phyloP scores from a whole-genome alignment of 495 filamentous ascomycete genomes.

The Neurospora africana region DNA sequence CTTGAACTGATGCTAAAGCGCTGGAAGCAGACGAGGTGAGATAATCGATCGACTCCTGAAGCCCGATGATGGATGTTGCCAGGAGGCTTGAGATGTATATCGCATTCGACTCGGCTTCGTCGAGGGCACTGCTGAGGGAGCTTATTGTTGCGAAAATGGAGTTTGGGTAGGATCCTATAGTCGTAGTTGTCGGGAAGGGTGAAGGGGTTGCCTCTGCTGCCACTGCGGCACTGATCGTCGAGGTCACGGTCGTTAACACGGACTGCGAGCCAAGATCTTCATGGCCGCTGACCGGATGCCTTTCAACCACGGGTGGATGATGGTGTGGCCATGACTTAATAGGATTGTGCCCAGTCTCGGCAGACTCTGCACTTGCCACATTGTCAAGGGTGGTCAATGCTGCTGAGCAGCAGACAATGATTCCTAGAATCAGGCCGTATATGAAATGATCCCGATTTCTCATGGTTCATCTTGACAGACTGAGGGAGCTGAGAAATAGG shows the following conservation, averaged over 20 bases:
- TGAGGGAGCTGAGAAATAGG: neutral
- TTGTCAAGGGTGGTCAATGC: neutral
- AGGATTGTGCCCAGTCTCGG: neutral
- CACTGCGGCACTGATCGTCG: neutral
- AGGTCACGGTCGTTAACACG: neutral
- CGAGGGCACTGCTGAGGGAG: constrained; percentile 12
- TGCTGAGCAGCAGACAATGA: neutral
- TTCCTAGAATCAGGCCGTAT: neutral
- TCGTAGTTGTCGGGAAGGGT: neutral
- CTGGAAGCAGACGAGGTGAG: constrained; percentile 10
- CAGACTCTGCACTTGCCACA: neutral
- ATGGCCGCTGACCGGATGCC: neutral
- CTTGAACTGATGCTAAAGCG: constrained; percentile 4
- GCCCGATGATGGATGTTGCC: constrained; percentile 4
- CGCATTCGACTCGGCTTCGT: constrained; percentile 2
- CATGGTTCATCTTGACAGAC: neutral
- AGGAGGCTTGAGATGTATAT: constrained; percentile 7
- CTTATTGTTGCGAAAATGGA: constrained; percentile 4
- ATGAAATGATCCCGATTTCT: neutral
- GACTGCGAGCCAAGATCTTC: neutral
- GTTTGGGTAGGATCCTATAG: neutral
- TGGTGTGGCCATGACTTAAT: neutral
- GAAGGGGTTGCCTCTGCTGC: neutral
- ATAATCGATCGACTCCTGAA: constrained; percentile 5
- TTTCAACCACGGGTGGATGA: neutral